Evolutionary conservation across 805 yeast genomes (phyloP), one percentile per base, ranked within the genome.

Genomic region (Lipomyces chichibuensis): DNA sequence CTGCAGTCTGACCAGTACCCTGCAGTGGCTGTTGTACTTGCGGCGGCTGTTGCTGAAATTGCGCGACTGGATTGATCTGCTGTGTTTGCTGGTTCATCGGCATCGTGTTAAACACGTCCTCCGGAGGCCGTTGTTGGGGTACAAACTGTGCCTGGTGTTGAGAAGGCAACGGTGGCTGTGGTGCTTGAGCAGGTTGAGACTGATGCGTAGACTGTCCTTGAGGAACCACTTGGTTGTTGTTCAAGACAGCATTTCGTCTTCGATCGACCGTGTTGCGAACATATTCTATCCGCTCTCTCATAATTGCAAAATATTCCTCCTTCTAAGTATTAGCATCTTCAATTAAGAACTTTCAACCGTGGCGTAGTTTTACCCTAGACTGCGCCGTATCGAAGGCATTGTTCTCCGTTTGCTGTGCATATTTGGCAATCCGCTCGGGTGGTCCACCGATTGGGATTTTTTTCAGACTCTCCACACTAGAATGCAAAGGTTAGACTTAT

Each of bases 271-370:
- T 52, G 13, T 46, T 64, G 37, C 71, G 65, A 25, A 68, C 71
- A 32, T 63, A 63, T n/a, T 67, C 71, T 59, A 69, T 46, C 7
- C 71, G 60, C 35, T 58, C 56, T 14, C 60, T 59, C 9, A 69
- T 63, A 25, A 66, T 43, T 14, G 49, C 27, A 25, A 66, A 25
- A 57, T 69, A 69, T 13, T 69, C 71, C n/a, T 69, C 71, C 71
- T 68, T 57, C 55, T 25, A 9, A 14, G 4, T 14, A n/a, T 43
- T 43, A 43, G 49, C 49, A 43, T 43, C 23, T 6, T 17, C 7
- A 17, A 39, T 39, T 14, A 43, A 17, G 49, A 43, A 6, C 9
- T 17, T 17, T n/a, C 9, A 14, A n/a, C 9, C 5, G 7, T 37
- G 55, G 51, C 14, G 46, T 54, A 29, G 29, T 2, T 51, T 25